Base-by-base conservation (phyloP, 176 grass and related monocot species). In the Raddia distichophylla region DNA sequence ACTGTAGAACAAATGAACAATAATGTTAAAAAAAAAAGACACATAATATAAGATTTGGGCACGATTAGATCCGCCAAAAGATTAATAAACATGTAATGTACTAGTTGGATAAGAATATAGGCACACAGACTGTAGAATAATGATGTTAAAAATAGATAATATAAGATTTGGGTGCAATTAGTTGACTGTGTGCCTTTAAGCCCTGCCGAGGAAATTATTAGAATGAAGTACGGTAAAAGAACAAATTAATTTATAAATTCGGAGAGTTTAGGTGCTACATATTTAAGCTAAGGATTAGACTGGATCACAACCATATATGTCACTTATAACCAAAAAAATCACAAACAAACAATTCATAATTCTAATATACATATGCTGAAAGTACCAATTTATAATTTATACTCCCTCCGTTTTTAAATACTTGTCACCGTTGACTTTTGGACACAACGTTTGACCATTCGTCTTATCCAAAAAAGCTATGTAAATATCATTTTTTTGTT, bases 121-220 rank as follows among this genome's bases (percentile, higher is more conserved):
- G 58, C 67, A 88, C 65, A 69, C 4, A 49, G 14, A 16, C 60
- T 16, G 27, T 51, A 78, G 2, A 63, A 35, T 8, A 62, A 71
- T 16, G 54, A 82, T 40, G 42, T 52, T 58, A 69, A 87, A 87
- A 74, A 48, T 4, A 9, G 15, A 43, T 63, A 60, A 56, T 11
- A 64, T 73, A 73, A 72, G n/a, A 18, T 55, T 34, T 35, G 37
- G 20, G 40, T 47, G 65, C 34, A 35, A 20, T 75, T 55, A 64
- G 75, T 63, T 64, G 73, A 33, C 34, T 64, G 71, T 53, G 19
- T 71, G 72, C 22, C 48, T 59, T 64, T 72, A 80, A 69, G 6
- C 19, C 34, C 34, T 19, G 73, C 33, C 17, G 16, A 63, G 10
- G 8, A 76, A 84, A 71, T 64, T n/a, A 49, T 48, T 48, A 17